Evolutionary conservation across 495 filamentous ascomycete genomes (phyloP).

Genomic region (Penicillium simplicissimum): DNA sequence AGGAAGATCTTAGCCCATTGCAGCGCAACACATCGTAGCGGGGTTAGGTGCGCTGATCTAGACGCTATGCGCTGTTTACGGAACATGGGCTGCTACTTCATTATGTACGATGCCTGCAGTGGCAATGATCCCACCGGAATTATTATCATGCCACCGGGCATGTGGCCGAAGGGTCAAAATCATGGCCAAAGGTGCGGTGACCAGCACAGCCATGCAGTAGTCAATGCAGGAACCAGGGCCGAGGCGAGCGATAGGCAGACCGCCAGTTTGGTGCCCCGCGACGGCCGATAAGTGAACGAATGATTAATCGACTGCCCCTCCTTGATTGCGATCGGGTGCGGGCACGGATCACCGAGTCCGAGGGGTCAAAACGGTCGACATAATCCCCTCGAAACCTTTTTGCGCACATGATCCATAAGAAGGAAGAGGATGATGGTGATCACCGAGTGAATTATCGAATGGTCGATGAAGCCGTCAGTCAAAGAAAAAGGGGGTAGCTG

Average conservation of each 20-base stretch:
- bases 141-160: not conserved
- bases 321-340: not conserved
- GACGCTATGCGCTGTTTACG: not conserved
- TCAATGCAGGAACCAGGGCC: not conserved
- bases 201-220: not conserved
- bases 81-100: not conserved
- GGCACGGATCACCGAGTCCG: conserved; percentile 21
- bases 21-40: not conserved
- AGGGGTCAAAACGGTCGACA: conserved; percentile 3
- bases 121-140: not conserved
- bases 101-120: not conserved
- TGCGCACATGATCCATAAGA: too few relatives aligned
- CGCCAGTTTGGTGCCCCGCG: conserved; percentile 17
- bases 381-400: not conserved
- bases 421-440: not conserved
- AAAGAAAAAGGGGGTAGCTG: not conserved
- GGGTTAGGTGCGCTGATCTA: not conserved
- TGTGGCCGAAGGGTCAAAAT: not conserved
- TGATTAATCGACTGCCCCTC: conserved; percentile 5
- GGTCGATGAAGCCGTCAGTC: not conserved
- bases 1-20: not conserved
- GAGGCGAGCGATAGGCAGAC: conserved; percentile 8
- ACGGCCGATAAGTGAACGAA: not conserved
- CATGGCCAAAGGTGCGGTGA: not conserved
- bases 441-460: not conserved